phyloP scores from a whole-genome alignment of 306 rosid species.

The Medicago arabica region DNA sequence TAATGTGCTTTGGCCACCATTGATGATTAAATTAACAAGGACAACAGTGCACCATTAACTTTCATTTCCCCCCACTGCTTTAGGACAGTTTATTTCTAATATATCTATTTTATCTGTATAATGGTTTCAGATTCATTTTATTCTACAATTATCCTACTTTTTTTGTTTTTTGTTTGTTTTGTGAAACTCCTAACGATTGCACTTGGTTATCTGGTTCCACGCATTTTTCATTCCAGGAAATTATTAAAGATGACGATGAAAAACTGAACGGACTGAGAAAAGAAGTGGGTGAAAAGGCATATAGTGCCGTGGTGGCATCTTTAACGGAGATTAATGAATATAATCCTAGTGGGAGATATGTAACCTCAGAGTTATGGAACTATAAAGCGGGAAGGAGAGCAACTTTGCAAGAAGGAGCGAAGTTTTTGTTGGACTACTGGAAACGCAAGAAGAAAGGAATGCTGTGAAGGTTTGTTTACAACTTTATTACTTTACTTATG shows the following conservation, averaged over 20 bases:
- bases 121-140: too few relatives aligned
- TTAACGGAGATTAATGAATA: conserved; percentile 58
- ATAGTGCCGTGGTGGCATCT: conserved; percentile 55
- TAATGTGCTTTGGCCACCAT: too few relatives aligned
- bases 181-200: conserved; percentile 11
- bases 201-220: conserved; percentile 22
- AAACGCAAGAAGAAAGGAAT: conserved; percentile 51
- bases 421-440: conserved; percentile 47
- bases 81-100: too few relatives aligned
- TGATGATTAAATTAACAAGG: too few relatives aligned
- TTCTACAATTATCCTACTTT: background rate
- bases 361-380: conserved; percentile 64
- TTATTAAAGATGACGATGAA: conserved; percentile 57
- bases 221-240: conserved; percentile 56
- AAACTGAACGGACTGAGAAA: conserved; percentile 51
- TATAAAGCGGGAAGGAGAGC: conserved; percentile 55
- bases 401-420: conserved; percentile 54
- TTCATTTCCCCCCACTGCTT: too few relatives aligned
- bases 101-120: too few relatives aligned
- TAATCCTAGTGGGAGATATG: conserved; percentile 66
- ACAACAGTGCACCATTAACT: too few relatives aligned
- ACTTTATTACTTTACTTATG: conserved; percentile 20
- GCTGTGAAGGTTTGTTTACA: conserved; percentile 49
- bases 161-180: conserved; percentile 32
- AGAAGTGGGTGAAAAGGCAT: conserved; percentile 55